A percentile compares a stretch with the other conserved stretches of the same genome.
These are phyloP conservation scores for Chlamydomonas schloesseri DNA, from an alignment of 139 green algal species.

Conservation along the genomic window DNA sequence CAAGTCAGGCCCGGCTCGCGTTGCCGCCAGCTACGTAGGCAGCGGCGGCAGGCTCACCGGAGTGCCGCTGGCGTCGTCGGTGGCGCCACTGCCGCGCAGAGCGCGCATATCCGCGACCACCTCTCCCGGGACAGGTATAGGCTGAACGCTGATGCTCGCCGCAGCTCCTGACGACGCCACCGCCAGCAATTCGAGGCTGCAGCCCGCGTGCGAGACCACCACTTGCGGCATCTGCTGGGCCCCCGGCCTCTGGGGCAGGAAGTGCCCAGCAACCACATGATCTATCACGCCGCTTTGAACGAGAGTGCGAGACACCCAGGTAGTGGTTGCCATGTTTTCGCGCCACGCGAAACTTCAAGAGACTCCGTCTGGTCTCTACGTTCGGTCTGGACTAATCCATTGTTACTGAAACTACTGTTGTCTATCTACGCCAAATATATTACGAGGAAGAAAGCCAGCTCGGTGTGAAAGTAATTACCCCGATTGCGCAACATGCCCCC, in stretches of 20 bases:
- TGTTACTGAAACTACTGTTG: too few species aligned
- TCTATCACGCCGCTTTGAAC: constrained; percentile 29
- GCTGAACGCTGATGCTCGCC: constrained; percentile 10
- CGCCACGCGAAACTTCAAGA: too few species aligned
- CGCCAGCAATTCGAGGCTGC: constrained; percentile 28
- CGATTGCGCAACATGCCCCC: too few species aligned
- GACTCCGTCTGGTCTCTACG: too few species aligned
- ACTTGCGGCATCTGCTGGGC: neutral
- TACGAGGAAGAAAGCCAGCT: too few species aligned
- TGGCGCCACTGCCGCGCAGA: neutral
- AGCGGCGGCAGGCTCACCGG: neutral
- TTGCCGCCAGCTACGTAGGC: too few species aligned
- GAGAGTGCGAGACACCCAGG: constrained; percentile 22
- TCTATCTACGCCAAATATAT: too few species aligned
- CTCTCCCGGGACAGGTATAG: neutral
- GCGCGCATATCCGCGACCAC: constrained; percentile 16
- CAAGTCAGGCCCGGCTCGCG: too few species aligned
- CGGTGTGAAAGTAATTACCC: too few species aligned
- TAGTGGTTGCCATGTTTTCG: neutral
- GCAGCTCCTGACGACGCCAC: neutral
- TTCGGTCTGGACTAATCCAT: too few species aligned
- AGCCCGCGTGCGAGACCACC: neutral
- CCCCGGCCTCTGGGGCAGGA: neutral
- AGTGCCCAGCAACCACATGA: constrained; percentile 13
- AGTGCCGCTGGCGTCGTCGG: neutral